Conservation (phyloP, 192 early-diverging fungal genomes). For the Entomortierella parvispora region DNA sequence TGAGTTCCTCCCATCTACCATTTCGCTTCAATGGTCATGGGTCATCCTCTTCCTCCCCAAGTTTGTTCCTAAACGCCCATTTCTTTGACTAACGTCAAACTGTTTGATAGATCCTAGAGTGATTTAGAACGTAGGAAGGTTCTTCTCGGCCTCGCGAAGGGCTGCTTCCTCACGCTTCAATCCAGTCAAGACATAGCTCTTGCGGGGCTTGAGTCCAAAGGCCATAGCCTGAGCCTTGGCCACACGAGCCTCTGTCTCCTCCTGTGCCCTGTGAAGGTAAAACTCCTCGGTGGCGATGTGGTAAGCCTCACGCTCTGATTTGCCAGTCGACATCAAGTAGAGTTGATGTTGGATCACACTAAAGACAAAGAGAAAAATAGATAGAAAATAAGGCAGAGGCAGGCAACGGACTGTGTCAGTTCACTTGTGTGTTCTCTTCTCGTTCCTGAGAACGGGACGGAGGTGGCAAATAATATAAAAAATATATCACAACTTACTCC, state of each 20-base stretch:
- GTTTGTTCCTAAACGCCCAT: too few species aligned
- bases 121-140: constrained; percentile 32
- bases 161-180: constrained; percentile 49
- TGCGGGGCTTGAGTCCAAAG: constrained; percentile 52
- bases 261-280: constrained; percentile 79
- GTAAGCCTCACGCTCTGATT: constrained; percentile 84
- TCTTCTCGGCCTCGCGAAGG: constrained; percentile 32
- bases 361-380: constrained; percentile 12
- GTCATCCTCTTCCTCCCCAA: too few species aligned
- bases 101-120: too few species aligned
- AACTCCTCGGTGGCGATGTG: constrained; percentile 81
- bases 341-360: constrained; percentile 90
- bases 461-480: neutral
- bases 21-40: too few species aligned
- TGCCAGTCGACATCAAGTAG: constrained; percentile 75
- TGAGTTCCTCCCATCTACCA: too few species aligned
- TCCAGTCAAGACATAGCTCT: constrained; percentile 46
- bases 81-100: too few species aligned
- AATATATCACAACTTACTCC: constrained; percentile 70
- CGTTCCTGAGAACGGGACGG: neutral
- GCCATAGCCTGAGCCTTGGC: constrained; percentile 66
- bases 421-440: neutral
- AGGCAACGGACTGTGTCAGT: too few species aligned
- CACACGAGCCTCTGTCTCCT: constrained; percentile 77
- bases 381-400: too few species aligned